Base-by-base conservation (phyloP, 352 stramenopile species). In the Globisporangium nagaii region DNA sequence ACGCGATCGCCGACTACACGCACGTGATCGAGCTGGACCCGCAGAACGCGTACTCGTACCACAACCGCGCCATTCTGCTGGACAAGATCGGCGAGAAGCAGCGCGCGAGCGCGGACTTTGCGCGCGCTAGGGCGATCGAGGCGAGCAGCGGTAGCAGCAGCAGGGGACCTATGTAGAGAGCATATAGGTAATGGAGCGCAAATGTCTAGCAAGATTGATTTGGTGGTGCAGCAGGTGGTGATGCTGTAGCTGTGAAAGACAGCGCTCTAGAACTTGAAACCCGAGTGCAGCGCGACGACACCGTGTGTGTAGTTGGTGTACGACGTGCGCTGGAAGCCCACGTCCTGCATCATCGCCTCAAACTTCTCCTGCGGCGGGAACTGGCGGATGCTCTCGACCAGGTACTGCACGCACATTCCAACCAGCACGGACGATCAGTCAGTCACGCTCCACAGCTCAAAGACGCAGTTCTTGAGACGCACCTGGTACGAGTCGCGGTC, bases 331-430 rank as follows among this genome's bases (percentile, higher is more conserved):
- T 93, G 62, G 73, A 99, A 98, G 35, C 96, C 96, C n/a, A 84
- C 96, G 28, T 84, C 66, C 48, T 94, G 70, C 60, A 99, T 97
- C 84, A 98, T 96, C 17, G 67, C 56, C 65, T 97, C 79, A 43
- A 99, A 96, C 63, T 97, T 82, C 15, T 98, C 86, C 71, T 99
- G 96, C 34, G 88, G 82, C n/a, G 96, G 96, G 72, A 99, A 99
- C 68, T 98, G 97, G 45, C 97, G 90, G 67, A 99, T 99, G 68
- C 92, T 98, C 71, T 99, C 97, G 12, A 99, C 97, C 22, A 99
- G 61, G 68, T 99, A 99, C 77, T 93, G 27, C 25, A 61, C n/a
- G n/a, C n/a, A n/a, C n/a, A n/a, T n/a, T n/a, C n/a, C n/a, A n/a
- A n/a, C n/a, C n/a, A n/a, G n/a, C n/a, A n/a, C n/a, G n/a, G n/a